Conservation (phyloP, 164 flowering plant genomes). For the Tetracentron sinense region DNA sequence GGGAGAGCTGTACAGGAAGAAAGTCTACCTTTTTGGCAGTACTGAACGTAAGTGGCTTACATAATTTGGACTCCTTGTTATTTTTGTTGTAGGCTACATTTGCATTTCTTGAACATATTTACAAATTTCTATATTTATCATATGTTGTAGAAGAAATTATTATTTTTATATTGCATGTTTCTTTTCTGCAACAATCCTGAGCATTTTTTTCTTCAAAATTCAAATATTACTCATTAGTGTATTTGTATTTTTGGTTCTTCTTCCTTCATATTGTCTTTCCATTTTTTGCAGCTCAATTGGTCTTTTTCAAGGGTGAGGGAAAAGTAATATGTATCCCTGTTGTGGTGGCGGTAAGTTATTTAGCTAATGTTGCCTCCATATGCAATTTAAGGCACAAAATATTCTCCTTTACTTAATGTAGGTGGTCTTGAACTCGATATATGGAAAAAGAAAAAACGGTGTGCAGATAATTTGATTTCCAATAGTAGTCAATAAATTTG, state of each 20-base stretch:
- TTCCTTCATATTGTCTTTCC: conserved; percentile 1
- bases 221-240: not conserved
- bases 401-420: not conserved
- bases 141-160: not conserved
- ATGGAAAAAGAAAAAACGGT: too few species aligned
- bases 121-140: not conserved
- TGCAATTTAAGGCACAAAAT: not conserved
- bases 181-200: not conserved
- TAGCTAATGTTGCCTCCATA: not conserved
- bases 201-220: not conserved
- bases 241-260: not conserved
- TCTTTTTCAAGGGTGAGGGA: conserved; percentile 45
- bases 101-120: not conserved
- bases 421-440: not conserved
- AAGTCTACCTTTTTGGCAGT: conserved; percentile 81
- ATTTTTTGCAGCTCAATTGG: conserved; percentile 75
- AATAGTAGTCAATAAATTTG: too few species aligned
- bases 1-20: conserved; percentile 68
- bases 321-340: conserved; percentile 66
- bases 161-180: too few species aligned
- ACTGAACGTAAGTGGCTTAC: conserved; percentile 76
- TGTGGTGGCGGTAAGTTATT: conserved; percentile 86
- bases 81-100: not conserved
- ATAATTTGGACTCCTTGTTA: not conserved
- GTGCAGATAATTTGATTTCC: too few species aligned